These are phyloP conservation scores for Trichomonascaceae sp. DNA, from an alignment of 1,139 yeast genomes.

Conservation along the genomic window DNA sequence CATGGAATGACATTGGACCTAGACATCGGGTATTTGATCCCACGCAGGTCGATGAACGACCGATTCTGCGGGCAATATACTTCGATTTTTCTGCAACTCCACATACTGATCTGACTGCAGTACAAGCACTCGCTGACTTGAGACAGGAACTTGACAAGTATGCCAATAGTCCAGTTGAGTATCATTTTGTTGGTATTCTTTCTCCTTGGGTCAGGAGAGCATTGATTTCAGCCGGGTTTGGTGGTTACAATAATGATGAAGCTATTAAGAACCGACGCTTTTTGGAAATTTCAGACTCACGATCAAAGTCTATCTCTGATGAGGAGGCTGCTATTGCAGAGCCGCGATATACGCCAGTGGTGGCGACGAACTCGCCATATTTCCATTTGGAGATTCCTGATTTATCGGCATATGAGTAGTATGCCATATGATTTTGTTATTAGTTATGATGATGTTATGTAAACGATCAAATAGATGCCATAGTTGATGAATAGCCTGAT, in stretches of 20 bases:
- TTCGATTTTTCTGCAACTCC: slow-evolving; percentile 77
- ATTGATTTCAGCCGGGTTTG: slow-evolving; percentile 73
- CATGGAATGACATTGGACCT: slow-evolving; percentile 92
- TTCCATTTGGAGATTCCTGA: slow-evolving; percentile 87
- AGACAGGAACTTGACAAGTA: slow-evolving; percentile 65
- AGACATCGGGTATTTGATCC: slow-evolving; percentile 27
- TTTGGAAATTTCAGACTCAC: slow-evolving; percentile 17
- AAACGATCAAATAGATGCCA: not conserved
- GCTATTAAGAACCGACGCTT: slow-evolving; percentile 17
- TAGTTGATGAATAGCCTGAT: not conserved
- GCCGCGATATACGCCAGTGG: slow-evolving; percentile 44
- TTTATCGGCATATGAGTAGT: slow-evolving; percentile 7
- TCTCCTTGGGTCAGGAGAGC: slow-evolving; percentile 85
- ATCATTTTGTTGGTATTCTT: slow-evolving; percentile 79
- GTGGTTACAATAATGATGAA: slow-evolving; percentile 37
- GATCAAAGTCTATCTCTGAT: slow-evolving; percentile 10
- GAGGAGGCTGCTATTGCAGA: slow-evolving; percentile 23
- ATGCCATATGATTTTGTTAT: not conserved
- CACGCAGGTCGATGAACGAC: slow-evolving; percentile 47
- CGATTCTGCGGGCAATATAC: slow-evolving; percentile 63
- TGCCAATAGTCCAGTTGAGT: slow-evolving; percentile 80
- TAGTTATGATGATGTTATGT: not conserved
- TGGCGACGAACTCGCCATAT: slow-evolving; percentile 71
- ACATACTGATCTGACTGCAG: slow-evolving; percentile 69
- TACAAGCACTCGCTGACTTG: slow-evolving; percentile 72